Evolutionary conservation across 192 early-diverging fungal genomes (phyloP), one percentile per base, ranked within the genome.

Genomic region (Coemansia sp.): DNA sequence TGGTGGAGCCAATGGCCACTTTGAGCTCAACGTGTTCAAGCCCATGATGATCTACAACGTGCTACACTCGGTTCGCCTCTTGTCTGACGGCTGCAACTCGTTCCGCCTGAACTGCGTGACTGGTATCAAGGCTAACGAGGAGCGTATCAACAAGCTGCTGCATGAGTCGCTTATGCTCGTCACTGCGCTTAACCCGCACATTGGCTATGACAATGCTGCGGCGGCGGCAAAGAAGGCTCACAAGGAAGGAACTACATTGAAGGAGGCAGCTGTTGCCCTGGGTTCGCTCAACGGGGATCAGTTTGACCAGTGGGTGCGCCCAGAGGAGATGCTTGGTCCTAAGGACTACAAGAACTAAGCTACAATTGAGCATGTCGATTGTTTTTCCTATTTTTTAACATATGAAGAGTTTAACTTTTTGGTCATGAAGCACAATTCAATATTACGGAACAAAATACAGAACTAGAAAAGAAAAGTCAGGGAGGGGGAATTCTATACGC

Each of bases 21-120:
- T 97, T 88, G 95, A 99, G 92, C 88, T 99, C 64, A 99, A 99
- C 80, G 98, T 99, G 47, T 99, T 97, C 90, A 99, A 99, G 88
- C 98, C 98, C 65, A 95, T 99, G 66, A 87, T 99, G 89, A 98
- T 99, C 85, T 92, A 93, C 85, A 99, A 98, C 84, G 88, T 98
- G 55, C 88, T 97, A 52, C 97, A 98, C 66, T 98, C 96, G 43
- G 87, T 96, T 63, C 92, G 93, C 64, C 87, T 99, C 64, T 70
- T 97, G 44, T 84, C 90, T 3, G 95, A 97, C 79, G 95, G 93
- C 47, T 86, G 89, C 73, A 73, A 74, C 29, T 98, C 96, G n/a
- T 98, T 99, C 90, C 95, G 91, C 53, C 88, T 93, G 64, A 95
- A 97, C 89, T 99, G 98, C 80, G 94, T 98, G 62, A 91, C 86